Percentiles rank a stretch among this genome's conserved stretches.
Evolutionary conservation across 2,329 filamentous ascomycete species (phyloP).

Genomic region (Erysiphe pulchra): DNA sequence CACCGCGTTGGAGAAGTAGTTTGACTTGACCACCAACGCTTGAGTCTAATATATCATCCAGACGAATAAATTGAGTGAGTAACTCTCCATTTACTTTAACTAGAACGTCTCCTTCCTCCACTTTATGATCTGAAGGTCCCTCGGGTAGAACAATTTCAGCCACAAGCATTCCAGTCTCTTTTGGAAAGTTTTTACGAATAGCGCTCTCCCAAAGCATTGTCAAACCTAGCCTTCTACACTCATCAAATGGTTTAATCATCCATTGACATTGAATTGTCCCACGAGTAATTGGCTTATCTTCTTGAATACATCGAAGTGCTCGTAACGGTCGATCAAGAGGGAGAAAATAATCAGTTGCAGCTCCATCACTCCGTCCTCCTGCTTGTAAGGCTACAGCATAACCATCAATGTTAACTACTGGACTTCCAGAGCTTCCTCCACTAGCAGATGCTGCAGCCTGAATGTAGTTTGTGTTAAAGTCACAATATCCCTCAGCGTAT

Average conservation of each 20-base stretch:
- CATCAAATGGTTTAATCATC: constrained; percentile 89
- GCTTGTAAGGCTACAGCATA: constrained; percentile 81
- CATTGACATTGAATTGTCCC: constrained; percentile 98
- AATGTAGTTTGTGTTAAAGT: constrained; percentile 92
- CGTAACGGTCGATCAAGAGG: constrained; percentile 75
- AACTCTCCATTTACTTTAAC: constrained; percentile 84
- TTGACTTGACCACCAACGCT: constrained; percentile 57
- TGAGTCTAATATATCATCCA: constrained; percentile 80
- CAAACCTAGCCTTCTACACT: constrained; percentile 72
- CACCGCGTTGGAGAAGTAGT: constrained; percentile 67
- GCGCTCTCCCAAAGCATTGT: constrained; percentile 67
- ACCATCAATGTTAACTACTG: constrained; percentile 87
- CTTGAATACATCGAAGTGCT: constrained; percentile 64
- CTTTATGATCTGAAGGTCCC: constrained; percentile 62
- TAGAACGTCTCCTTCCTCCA: constrained; percentile 85
- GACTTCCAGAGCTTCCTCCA: constrained; percentile 92
- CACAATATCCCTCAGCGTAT: constrained; percentile 92
- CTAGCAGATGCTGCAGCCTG: constrained; percentile 93
- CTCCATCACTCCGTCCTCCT: constrained; percentile 77
- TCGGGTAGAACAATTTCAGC: constrained; percentile 84
- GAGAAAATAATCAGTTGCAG: constrained; percentile 92
- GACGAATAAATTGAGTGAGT: constrained; percentile 70
- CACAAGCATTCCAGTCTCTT: constrained; percentile 90
- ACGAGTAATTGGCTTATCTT: constrained; percentile 48
- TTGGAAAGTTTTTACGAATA: constrained; percentile 60